Percentiles rank a stretch among this genome's conserved stretches.
These are phyloP conservation scores for Cucurbita pepo DNA, from an alignment of 306 rosid genomes.

Conservation along the genomic window DNA sequence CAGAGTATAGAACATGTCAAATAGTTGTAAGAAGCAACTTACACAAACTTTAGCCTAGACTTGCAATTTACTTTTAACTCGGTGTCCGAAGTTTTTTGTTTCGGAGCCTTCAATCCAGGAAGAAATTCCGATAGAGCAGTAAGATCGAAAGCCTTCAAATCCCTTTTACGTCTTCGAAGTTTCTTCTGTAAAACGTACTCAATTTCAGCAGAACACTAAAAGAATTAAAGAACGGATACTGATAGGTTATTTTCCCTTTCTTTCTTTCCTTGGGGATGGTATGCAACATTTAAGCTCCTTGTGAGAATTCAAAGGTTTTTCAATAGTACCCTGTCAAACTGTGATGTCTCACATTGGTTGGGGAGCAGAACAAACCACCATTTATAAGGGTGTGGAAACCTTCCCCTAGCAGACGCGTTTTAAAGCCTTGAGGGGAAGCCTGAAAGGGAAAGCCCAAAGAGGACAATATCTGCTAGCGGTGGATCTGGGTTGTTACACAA, in stretches of 20 bases:
- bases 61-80: constrained; percentile 40
- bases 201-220: not conserved
- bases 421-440: too few relatives aligned
- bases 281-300: not conserved
- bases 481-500: too few relatives aligned
- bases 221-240: not conserved
- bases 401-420: too few relatives aligned
- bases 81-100: constrained; percentile 3
- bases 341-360: too few relatives aligned
- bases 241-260: not conserved
- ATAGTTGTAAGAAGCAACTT: constrained; percentile 14
- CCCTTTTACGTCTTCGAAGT: constrained; percentile 44
- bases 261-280: not conserved
- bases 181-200: constrained; percentile 17
- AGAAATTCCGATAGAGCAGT: constrained; percentile 47
- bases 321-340: too few relatives aligned
- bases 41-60: constrained; percentile 50
- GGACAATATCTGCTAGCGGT: too few relatives aligned
- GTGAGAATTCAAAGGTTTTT: not conserved
- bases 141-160: constrained; percentile 61
- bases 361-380: too few relatives aligned
- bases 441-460: too few relatives aligned
- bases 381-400: too few relatives aligned
- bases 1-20: constrained; percentile 1
- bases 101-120: constrained; percentile 33